A percentile compares a stretch with the other conserved stretches of the same genome.
phyloP scores from a whole-genome alignment of 768 basidiomycete species.

The Agaricus sinodeliciosus region DNA sequence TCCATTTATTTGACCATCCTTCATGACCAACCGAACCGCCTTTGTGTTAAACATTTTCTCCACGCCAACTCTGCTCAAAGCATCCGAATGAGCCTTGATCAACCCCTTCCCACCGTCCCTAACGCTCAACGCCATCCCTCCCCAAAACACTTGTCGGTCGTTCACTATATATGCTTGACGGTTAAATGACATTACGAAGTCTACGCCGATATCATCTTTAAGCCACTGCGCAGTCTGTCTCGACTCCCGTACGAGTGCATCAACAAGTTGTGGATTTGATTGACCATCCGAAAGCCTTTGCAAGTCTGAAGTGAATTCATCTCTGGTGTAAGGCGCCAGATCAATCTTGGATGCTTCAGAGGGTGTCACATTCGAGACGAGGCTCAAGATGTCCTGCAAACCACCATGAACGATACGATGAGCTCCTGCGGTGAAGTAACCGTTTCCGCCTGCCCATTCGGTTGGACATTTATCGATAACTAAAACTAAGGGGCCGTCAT shows the following conservation, averaged over 20 bases:
- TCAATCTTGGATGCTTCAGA: constrained; percentile 33
- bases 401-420: constrained; percentile 59
- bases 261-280: constrained; percentile 43
- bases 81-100: constrained; percentile 46
- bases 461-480: constrained; percentile 60
- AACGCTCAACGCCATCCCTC: constrained; percentile 58
- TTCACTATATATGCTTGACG: constrained; percentile 62
- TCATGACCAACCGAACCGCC: constrained; percentile 32
- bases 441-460: constrained; percentile 65
- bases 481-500: constrained; percentile 30
- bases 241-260: constrained; percentile 46
- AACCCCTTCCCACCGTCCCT: constrained; percentile 64
- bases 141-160: constrained; percentile 64
- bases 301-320: constrained; percentile 51
- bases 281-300: constrained; percentile 49
- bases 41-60: constrained; percentile 52
- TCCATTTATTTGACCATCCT: constrained; percentile 26
- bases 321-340: constrained; percentile 48
- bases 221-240: constrained; percentile 56
- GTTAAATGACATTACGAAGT: constrained; percentile 55
- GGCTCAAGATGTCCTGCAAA: constrained; percentile 48
- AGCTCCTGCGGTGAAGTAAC: constrained; percentile 68
- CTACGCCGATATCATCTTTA: constrained; percentile 38
- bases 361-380: constrained; percentile 31
- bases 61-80: constrained; percentile 43